Evolutionary conservation across 768 basidiomycete species (phyloP).

Genomic region (Rhodotorula sphaerocarpa): DNA sequence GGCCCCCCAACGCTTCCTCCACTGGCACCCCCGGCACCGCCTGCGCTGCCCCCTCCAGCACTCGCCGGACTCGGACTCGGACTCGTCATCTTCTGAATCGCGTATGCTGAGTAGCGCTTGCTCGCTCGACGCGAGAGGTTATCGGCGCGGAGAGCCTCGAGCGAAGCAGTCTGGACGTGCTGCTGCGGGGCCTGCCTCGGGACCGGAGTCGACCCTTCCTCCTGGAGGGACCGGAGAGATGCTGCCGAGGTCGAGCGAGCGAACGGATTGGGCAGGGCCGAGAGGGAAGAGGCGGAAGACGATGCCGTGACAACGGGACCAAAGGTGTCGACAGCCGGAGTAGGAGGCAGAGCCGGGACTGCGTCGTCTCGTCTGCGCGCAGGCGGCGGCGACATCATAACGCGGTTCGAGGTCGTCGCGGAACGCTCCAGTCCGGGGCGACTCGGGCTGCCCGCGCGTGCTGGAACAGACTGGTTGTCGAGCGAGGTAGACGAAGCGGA

Average conservation of each 20-base stretch:
- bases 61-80: conserved; percentile 30
- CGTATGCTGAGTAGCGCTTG: conserved; percentile 90
- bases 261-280: neutral
- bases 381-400: conserved; percentile 11
- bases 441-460: neutral
- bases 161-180: conserved; percentile 47
- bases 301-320: neutral
- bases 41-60: neutral
- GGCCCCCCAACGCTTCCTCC: conserved; percentile 1
- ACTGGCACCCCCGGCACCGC: too few relatives aligned
- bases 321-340: conserved; percentile 16
- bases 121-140: conserved; percentile 82
- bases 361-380: neutral
- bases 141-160: conserved; percentile 83
- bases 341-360: conserved; percentile 1
- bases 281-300: conserved; percentile 4
- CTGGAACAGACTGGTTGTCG: neutral
- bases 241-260: neutral
- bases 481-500: conserved; percentile 12
- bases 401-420: neutral
- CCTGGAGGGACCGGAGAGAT: too few relatives aligned
- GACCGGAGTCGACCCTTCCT: too few relatives aligned
- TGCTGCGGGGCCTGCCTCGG: too few relatives aligned
- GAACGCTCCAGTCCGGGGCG: neutral
- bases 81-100: conserved; percentile 86